Evolutionary conservation across 306 rosid genomes (phyloP), one percentile per base, ranked within the genome.

Genomic region (Dicorynia guianensis): DNA sequence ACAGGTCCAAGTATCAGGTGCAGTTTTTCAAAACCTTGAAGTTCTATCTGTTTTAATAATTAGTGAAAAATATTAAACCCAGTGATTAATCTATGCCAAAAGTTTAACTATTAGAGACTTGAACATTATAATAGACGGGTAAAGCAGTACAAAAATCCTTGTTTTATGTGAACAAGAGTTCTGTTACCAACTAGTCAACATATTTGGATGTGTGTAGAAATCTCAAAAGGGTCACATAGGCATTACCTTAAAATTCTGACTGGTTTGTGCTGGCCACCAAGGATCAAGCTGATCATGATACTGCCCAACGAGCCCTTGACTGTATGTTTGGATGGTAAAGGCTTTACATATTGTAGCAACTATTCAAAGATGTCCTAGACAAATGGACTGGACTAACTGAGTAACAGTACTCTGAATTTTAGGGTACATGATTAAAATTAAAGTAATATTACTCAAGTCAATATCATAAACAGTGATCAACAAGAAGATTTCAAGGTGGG

Each of bases 151-250:
- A 3, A 6, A 6, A 38, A 38, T 5, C 5, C 7, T 1, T 38
- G 5, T 38, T 38, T 38, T 38, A 38, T 38, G 40, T 66, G 25
- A 20, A 44, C 13, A 47, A 8, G 20, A 67, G 15, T 25, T 67
- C 15, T 33, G 36, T 7, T 49, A 13, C 15, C 7, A 48, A 7
- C n/a, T 67, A 35, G 3, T 20, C 20, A 30, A 14, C 36, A 13
- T 59, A 14, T 19, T 53, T 25, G 19, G 0, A 19, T 13, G 12
- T 54, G 20, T 7, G 50, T 69, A 85, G 77, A 70, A 49, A 13
- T 19, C 40, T 36, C 87, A 82, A 53, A 82, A 83, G 63, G 89
- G 89, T 4, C 0, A 46, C 38, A 80, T 85, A 55, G 87, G 87
- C 19, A 83, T 87, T 50, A 82, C 87, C 0, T 13, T 85, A 5